A percentile compares a stretch with the other conserved stretches of the same genome.
phyloP scores from a whole-genome alignment of 176 grass and related monocot genomes.

The Oryza meridionalis region DNA sequence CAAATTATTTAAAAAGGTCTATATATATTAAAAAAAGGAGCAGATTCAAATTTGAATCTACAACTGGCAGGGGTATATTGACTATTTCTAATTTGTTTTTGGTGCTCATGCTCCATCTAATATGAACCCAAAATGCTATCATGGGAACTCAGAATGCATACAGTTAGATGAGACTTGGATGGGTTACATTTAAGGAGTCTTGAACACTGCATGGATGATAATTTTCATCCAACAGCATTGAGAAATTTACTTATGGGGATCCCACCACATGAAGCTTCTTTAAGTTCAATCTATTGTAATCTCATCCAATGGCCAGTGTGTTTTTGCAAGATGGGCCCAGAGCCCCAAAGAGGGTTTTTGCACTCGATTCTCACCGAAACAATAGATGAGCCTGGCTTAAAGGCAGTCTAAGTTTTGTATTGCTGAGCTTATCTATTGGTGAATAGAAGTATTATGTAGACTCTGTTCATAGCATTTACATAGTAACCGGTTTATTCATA shows the following conservation, averaged over 20 bases:
- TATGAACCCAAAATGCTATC: background rate
- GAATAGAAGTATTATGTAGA: slow-evolving; percentile 24
- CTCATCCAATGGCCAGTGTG: background rate
- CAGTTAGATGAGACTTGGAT: background rate
- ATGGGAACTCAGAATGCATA: background rate
- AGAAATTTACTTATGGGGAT: background rate
- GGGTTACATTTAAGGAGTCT: background rate
- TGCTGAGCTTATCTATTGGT: slow-evolving; percentile 27
- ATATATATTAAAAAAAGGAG: too few relatives aligned
- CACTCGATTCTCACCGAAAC: background rate
- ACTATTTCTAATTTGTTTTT: slow-evolving; percentile 19
- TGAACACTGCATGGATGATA: background rate
- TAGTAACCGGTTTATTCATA: slow-evolving; percentile 35
- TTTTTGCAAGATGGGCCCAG: slow-evolving; percentile 16
- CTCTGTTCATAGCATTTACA: slow-evolving; percentile 36
- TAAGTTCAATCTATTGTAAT: slow-evolving; percentile 11
- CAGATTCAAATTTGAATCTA: background rate
- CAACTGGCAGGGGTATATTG: background rate
- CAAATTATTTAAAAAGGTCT: too few relatives aligned
- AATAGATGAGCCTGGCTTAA: slow-evolving; percentile 13
- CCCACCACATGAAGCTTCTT: slow-evolving; percentile 1
- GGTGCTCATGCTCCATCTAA: background rate
- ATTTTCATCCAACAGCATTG: background rate
- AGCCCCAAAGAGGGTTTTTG: slow-evolving; percentile 15
- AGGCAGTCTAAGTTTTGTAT: slow-evolving; percentile 30